phyloP scores from a whole-genome alignment of 768 basidiomycete genomes.

The Clavaria fumosa region DNA sequence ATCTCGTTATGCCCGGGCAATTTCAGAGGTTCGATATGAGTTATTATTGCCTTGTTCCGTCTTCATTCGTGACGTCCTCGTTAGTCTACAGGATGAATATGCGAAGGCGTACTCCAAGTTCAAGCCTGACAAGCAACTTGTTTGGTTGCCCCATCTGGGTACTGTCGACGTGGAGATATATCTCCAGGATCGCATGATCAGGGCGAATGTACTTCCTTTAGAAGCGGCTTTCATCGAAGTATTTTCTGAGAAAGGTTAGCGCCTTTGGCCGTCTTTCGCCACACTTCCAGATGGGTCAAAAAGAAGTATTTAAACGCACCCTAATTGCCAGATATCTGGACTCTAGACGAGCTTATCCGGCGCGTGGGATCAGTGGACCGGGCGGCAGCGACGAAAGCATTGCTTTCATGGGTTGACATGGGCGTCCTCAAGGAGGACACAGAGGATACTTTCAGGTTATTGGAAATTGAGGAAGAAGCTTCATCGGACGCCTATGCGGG shows the following conservation, averaged over 20 bases:
- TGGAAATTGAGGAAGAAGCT: slow-evolving; percentile 46
- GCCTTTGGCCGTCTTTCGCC: slow-evolving; percentile 2
- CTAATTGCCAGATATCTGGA: slow-evolving; percentile 71
- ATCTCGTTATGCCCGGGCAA: slow-evolving; percentile 72
- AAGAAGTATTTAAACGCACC: slow-evolving; percentile 1
- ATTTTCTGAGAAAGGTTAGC: slow-evolving; percentile 53
- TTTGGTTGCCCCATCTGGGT: slow-evolving; percentile 83
- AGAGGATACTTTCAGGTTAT: slow-evolving; percentile 43
- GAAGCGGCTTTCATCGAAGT: slow-evolving; percentile 87
- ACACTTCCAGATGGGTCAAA: slow-evolving; percentile 1
- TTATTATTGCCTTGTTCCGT: slow-evolving; percentile 2
- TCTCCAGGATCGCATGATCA: slow-evolving; percentile 64
- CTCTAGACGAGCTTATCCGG: slow-evolving; percentile 47
- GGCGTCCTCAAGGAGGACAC: slow-evolving; percentile 63
- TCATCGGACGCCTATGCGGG: slow-evolving; percentile 13
- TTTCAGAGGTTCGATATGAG: slow-evolving; percentile 64
- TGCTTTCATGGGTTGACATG: slow-evolving; percentile 71
- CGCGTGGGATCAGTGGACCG: slow-evolving; percentile 53
- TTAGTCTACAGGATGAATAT: slow-evolving; percentile 62
- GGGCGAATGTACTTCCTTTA: slow-evolving; percentile 65
- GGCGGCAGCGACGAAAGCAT: slow-evolving; percentile 50
- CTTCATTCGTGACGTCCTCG: slow-evolving; percentile 1
- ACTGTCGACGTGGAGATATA: slow-evolving; percentile 69
- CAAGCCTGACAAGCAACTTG: slow-evolving; percentile 85
- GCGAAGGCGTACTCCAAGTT: slow-evolving; percentile 61